Conservation (phyloP, 1,139 yeast genomes). For the Starmera stellimalicola region DNA sequence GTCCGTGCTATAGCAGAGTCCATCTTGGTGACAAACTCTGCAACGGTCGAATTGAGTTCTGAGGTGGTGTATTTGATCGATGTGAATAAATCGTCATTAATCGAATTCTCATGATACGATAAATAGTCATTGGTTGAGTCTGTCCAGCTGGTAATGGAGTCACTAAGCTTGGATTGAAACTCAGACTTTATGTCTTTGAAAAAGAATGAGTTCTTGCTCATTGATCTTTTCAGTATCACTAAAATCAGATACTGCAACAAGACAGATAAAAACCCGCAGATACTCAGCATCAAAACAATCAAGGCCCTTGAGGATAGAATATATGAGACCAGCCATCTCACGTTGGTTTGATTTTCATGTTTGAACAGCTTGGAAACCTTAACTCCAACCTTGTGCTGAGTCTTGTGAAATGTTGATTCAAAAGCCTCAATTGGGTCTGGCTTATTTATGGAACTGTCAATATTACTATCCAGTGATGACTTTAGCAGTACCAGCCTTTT, state of each 20-base stretch:
- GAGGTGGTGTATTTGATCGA: conserved; percentile 50
- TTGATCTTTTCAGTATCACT: conserved; percentile 15
- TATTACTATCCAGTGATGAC: conserved; percentile 11
- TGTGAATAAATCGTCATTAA: conserved; percentile 62
- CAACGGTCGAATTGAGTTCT: conserved; percentile 46
- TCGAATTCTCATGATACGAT: conserved; percentile 28
- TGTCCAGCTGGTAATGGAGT: conserved; percentile 33
- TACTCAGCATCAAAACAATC: conserved; percentile 34
- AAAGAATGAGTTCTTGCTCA: conserved; percentile 8
- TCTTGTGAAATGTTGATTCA: conserved; percentile 23
- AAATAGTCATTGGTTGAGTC: conserved; percentile 41
- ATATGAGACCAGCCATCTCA: conserved; percentile 43
- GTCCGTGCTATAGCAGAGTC: conserved; percentile 45
- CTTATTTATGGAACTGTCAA: conserved; percentile 1
- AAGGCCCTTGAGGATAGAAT: conserved; percentile 38
- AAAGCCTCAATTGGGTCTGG: conserved; percentile 21
- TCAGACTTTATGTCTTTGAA: conserved; percentile 8
- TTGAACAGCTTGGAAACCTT: conserved; percentile 5
- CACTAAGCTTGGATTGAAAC: conserved; percentile 3
- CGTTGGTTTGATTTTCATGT: conserved; percentile 7
- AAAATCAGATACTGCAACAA: conserved; percentile 37
- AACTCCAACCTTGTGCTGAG: conserved; percentile 14
- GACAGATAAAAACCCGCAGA: conserved; percentile 40
- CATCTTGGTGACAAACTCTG: conserved; percentile 38
- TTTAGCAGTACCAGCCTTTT: conserved; percentile 27